A percentile compares a stretch with the other conserved stretches of the same genome.
Conservation (phyloP, 2,329 filamentous ascomycete species). For the Botrytis fabae region DNA sequence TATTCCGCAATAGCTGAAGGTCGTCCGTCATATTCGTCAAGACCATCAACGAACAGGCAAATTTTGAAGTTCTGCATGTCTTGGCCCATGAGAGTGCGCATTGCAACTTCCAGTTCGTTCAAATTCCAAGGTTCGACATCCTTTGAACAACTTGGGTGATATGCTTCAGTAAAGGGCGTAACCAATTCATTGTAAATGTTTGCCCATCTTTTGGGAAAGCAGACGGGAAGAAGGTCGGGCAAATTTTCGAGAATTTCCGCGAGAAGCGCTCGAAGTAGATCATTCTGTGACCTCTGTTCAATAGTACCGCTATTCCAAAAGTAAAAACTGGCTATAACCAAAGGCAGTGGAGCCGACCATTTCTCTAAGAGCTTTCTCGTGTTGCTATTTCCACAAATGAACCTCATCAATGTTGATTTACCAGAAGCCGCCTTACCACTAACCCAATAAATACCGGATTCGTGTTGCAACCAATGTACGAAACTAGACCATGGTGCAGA, state of each 20-base stretch:
- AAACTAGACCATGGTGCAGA: slow-evolving; percentile 18
- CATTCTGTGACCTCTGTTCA: slow-evolving; percentile 23
- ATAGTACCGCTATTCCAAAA: slow-evolving; percentile 48
- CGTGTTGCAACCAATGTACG: slow-evolving; percentile 24
- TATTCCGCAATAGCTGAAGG: slow-evolving; percentile 17
- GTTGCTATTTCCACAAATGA: slow-evolving; percentile 15
- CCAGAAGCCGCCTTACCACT: slow-evolving; percentile 28
- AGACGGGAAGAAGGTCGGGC: not conserved
- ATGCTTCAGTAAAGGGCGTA: not conserved
- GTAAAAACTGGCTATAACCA: slow-evolving; percentile 45
- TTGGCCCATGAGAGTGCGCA: not conserved
- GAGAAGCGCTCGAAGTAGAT: slow-evolving; percentile 24
- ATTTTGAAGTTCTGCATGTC: not conserved
- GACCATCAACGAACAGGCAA: not conserved
- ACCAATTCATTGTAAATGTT: not conserved
- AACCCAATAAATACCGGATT: slow-evolving; percentile 28
- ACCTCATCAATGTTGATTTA: slow-evolving; percentile 32
- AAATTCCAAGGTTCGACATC: not conserved
- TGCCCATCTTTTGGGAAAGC: slow-evolving; percentile 1
- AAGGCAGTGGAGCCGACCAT: slow-evolving; percentile 35
- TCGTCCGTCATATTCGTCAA: slow-evolving; percentile 20
- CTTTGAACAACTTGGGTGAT: not conserved
- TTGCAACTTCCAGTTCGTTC: not conserved
- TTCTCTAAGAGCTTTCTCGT: slow-evolving; percentile 21
- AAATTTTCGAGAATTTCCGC: not conserved